Evolutionary conservation across 805 yeast species (phyloP).

Genomic region (Starmerella stigmatis): DNA sequence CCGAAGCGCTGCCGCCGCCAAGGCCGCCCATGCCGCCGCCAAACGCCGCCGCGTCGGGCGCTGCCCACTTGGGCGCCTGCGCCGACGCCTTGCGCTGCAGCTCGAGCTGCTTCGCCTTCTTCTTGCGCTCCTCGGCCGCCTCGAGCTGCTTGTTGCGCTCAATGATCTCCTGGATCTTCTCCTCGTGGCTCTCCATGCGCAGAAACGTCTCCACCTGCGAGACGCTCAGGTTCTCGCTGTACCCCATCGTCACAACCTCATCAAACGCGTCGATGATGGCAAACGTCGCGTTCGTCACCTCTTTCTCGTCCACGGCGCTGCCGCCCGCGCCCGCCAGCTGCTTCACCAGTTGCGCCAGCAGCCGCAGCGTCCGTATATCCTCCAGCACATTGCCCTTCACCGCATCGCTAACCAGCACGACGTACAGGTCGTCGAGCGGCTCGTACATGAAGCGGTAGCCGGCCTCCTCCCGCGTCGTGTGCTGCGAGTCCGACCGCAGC

Average conservation of each 20-base stretch:
- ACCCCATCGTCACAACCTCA: slow-evolving; percentile 83
- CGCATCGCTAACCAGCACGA: slow-evolving; percentile 77
- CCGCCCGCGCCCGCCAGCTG: slow-evolving; percentile 39
- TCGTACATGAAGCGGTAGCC: slow-evolving; percentile 88
- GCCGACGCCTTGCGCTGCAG: slow-evolving; percentile 40
- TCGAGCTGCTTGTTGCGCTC: slow-evolving; percentile 94
- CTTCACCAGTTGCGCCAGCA: slow-evolving; percentile 73
- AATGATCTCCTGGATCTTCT: slow-evolving; percentile 94
- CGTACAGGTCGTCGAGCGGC: slow-evolving; percentile 87
- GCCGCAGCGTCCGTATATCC: slow-evolving; percentile 83
- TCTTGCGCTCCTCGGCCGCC: slow-evolving; percentile 93
- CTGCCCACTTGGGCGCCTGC: slow-evolving; percentile 23
- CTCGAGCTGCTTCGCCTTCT: slow-evolving; percentile 72
- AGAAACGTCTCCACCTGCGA: slow-evolving; percentile 78
- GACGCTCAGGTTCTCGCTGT: slow-evolving; percentile 72
- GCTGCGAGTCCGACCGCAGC: slow-evolving; percentile 63
- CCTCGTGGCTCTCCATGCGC: slow-evolving; percentile 98
- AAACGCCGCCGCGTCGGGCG: not conserved
- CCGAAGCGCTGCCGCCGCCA: slow-evolving; percentile 9
- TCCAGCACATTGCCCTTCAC: slow-evolving; percentile 84
- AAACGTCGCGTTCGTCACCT: slow-evolving; percentile 73
- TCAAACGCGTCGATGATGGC: slow-evolving; percentile 87
- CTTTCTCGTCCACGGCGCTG: slow-evolving; percentile 51
- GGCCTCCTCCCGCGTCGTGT: slow-evolving; percentile 88
- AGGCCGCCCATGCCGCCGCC: not conserved